phyloP scores from a whole-genome alignment of 192 early-diverging fungal genomes.

The Coemansia sp. region DNA sequence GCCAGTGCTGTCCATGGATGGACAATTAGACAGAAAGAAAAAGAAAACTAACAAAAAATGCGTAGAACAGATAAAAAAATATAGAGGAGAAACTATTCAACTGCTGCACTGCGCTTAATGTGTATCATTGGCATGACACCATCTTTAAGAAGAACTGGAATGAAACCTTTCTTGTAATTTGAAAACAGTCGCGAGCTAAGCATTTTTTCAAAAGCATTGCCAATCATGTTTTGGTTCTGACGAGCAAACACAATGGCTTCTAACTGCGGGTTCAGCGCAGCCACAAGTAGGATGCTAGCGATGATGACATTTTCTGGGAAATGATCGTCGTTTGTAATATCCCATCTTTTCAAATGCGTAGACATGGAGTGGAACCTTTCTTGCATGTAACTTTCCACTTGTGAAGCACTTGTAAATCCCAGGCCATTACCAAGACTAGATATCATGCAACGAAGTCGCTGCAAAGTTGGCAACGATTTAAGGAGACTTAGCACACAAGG shows the following conservation, averaged over 20 bases:
- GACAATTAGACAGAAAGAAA: too few species aligned
- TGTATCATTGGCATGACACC: not conserved
- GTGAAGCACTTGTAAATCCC: not conserved
- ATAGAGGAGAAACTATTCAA: not conserved
- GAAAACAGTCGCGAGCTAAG: not conserved
- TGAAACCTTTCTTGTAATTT: not conserved
- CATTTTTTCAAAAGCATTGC: not conserved
- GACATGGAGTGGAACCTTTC: not conserved
- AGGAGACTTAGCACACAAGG: not conserved
- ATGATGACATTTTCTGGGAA: not conserved
- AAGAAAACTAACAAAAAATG: too few species aligned
- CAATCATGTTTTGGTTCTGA: not conserved
- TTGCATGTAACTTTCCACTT: not conserved
- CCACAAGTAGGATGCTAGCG: not conserved
- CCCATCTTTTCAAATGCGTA: constrained; percentile 10
- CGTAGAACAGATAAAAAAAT: too few species aligned
- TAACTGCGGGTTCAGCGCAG: constrained; percentile 4
- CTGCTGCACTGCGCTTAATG: not conserved
- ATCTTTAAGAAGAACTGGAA: not conserved
- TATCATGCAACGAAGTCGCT: not conserved
- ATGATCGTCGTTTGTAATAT: not conserved
- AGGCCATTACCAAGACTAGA: not conserved
- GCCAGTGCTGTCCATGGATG: too few species aligned
- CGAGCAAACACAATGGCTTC: not conserved
- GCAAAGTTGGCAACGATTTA: not conserved